Percentiles rank a stretch among this genome's conserved stretches.
Evolutionary conservation across 2,329 filamentous ascomycete genomes (phyloP).

Genomic region (Paracamarosporium sp.): DNA sequence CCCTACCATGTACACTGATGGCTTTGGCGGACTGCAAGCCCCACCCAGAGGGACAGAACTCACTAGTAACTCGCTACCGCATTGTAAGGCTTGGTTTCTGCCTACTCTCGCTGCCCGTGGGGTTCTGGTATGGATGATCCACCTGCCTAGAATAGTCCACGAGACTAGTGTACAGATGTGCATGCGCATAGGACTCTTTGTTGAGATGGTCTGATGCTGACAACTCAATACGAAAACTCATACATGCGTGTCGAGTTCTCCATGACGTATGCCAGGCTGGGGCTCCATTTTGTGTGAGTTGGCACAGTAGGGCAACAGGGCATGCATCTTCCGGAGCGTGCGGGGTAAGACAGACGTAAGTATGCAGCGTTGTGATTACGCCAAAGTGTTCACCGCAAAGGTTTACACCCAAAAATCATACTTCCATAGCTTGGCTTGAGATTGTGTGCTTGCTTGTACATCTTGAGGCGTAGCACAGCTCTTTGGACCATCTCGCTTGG

Average conservation of each 20-base stretch:
- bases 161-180: neutral
- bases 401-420: neutral
- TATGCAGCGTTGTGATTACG: neutral
- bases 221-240: neutral
- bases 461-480: neutral
- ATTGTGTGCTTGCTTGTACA: neutral
- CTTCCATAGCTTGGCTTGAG: neutral
- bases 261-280: neutral
- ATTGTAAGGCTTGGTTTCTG: neutral
- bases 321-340: neutral
- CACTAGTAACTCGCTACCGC: neutral
- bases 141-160: neutral
- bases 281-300: neutral
- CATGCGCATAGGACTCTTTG: neutral
- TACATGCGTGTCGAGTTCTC: neutral
- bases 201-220: neutral
- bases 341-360: constrained; percentile 1
- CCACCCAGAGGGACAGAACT: neutral
- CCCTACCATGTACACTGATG: neutral
- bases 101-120: neutral
- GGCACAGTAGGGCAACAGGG: neutral
- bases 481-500: neutral
- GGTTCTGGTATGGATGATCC: neutral
- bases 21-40: neutral
- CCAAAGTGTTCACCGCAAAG: neutral